Evolutionary conservation across 2,329 filamentous ascomycete genomes (phyloP).

Genomic region (Aureobasidium lini): DNA sequence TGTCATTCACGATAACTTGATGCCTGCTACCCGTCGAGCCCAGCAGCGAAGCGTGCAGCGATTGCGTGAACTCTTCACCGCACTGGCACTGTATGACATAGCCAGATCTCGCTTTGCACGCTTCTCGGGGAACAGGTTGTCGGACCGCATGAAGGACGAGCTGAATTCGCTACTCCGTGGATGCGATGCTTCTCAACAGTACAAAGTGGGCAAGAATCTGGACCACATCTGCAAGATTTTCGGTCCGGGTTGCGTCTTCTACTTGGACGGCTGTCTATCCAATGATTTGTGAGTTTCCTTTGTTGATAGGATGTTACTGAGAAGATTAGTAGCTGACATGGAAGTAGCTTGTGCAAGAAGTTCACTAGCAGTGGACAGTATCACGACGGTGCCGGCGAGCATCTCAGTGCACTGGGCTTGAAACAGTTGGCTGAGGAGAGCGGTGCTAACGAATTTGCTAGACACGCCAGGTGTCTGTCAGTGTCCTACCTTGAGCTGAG

Average conservation of each 20-base stretch:
- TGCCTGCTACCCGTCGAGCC: background rate
- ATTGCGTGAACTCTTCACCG: background rate
- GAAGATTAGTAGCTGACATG: background rate
- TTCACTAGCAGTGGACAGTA: background rate
- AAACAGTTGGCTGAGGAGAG: background rate
- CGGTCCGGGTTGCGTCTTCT: background rate
- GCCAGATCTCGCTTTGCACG: background rate
- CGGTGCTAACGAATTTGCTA: background rate
- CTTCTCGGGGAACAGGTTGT: background rate
- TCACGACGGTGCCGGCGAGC: background rate
- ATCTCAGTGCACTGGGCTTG: background rate
- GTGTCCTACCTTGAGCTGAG: background rate
- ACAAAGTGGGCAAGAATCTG: background rate
- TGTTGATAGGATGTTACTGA: background rate
- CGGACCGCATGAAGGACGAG: background rate
- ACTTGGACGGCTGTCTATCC: background rate
- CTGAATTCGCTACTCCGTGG: background rate
- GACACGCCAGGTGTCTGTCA: background rate
- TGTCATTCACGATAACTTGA: background rate
- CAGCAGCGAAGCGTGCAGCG: background rate
- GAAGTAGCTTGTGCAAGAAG: background rate
- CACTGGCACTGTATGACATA: background rate
- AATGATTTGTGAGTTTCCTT: background rate
- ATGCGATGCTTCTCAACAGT: background rate
- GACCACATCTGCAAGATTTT: background rate